Evolutionary conservation across 108 stramenopile species (phyloP).

Genomic region (Skeletonema menzelii): DNA sequence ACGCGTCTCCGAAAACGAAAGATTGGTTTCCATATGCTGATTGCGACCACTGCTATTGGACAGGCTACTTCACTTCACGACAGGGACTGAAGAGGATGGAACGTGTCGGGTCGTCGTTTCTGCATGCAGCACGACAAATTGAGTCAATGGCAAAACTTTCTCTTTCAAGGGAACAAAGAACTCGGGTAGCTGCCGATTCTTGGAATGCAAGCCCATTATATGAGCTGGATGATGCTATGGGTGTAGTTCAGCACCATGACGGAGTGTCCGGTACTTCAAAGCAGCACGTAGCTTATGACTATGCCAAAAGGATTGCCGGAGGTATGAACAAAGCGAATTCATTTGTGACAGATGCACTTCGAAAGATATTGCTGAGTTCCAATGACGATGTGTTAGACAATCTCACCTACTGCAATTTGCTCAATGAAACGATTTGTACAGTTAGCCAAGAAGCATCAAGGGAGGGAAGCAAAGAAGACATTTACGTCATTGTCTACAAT

Average conservation of each 20-base stretch:
- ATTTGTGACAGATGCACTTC: slow-evolving; percentile 50
- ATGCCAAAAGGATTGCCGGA: slow-evolving; percentile 69
- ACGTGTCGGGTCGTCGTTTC: slow-evolving; percentile 71
- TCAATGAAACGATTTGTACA: slow-evolving; percentile 84
- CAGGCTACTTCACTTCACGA: slow-evolving; percentile 92
- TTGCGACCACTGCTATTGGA: slow-evolving; percentile 91
- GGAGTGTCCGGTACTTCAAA: slow-evolving; percentile 69
- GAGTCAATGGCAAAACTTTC: slow-evolving; percentile 50
- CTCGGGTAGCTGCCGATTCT: neutral
- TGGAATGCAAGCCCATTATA: slow-evolving; percentile 50
- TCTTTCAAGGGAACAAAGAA: neutral
- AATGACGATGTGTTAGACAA: slow-evolving; percentile 22
- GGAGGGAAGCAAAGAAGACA: slow-evolving; percentile 12
- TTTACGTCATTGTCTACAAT: slow-evolving; percentile 87
- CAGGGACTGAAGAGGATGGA: slow-evolving; percentile 86
- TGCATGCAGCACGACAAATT: slow-evolving; percentile 79
- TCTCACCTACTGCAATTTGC: slow-evolving; percentile 66
- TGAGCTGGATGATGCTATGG: slow-evolving; percentile 77
- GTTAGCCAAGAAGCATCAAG: slow-evolving; percentile 46
- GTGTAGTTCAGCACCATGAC: slow-evolving; percentile 92
- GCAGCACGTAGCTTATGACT: slow-evolving; percentile 85
- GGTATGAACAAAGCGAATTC: slow-evolving; percentile 64
- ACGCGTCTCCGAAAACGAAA: slow-evolving; percentile 60
- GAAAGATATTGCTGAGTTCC: slow-evolving; percentile 32
- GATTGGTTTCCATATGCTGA: slow-evolving; percentile 97